Evolutionary conservation across 495 filamentous ascomycete genomes (phyloP), one percentile per base, ranked within the genome.

Genomic region (Trypethelium eluteriae): DNA sequence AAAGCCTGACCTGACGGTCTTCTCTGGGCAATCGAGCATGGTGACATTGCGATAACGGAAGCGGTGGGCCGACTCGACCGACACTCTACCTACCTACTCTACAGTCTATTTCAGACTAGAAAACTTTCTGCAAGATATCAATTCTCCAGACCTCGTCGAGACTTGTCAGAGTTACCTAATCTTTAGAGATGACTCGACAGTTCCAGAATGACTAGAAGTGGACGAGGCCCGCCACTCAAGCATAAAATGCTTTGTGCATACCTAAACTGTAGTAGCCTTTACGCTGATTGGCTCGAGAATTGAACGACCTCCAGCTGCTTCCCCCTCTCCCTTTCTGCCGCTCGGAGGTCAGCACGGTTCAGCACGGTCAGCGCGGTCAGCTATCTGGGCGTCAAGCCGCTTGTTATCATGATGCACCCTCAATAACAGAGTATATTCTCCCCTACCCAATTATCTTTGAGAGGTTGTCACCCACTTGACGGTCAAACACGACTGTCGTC

Each of bases 1-100:
- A 44, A 44, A 44, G 41, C 14, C 41, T 7, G 41, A 38, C 64
- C 49, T 44, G 46, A 64, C 10, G 14, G 14, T 53, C 64, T 38
- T 7, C 16, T 25, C 46, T 2, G 49, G 49, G 9, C 49, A n/a
- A 53, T 25, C 5, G 11, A 14, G 18, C 18, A 5, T 16, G 9
- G 11, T 53, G 49, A 25, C 49, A 53, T n/a, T 14, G 49, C 49
- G 49, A 53, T 53, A 59, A 59, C 53, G 53, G 53, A 59, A 59
- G 25, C 25, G 25, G 25, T 25, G 25, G 25, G 25, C 25, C 25
- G 25, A 25, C 25, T 25, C 25, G 25, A 25, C 25, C 25, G 25
- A 25, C 25, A 25, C 25, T 25, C 25, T 25, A 25, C 25, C 25
- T 25, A 25, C 25, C 25, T 25, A 25, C 25, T 25, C 25, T 25